phyloP scores from a whole-genome alignment of 2,329 filamentous ascomycete genomes.

The Paradendryphiella salina region DNA sequence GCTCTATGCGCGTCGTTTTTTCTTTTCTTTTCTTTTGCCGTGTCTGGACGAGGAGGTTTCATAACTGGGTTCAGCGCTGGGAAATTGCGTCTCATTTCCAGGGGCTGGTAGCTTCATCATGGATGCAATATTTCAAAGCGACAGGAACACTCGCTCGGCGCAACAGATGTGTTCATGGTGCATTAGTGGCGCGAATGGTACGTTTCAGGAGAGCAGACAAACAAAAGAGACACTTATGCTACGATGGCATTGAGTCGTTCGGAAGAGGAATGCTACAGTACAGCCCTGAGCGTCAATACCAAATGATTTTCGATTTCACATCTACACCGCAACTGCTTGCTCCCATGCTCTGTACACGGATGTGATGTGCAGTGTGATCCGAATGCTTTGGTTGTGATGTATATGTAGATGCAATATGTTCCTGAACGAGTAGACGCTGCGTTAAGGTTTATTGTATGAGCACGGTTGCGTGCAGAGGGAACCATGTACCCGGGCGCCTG shows the following conservation, averaged over 20 bases:
- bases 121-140: slow-evolving; percentile 15
- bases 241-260: background rate
- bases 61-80: background rate
- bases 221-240: background rate
- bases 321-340: background rate
- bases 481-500: slow-evolving; percentile 13
- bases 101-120: slow-evolving; percentile 4
- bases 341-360: background rate
- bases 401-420: slow-evolving; percentile 27
- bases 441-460: slow-evolving; percentile 35
- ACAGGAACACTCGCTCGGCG: background rate
- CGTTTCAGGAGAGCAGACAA: background rate
- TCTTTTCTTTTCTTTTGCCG: background rate
- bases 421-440: slow-evolving; percentile 36
- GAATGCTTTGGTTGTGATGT: slow-evolving; percentile 2
- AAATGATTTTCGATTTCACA: background rate
- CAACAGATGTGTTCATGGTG: background rate
- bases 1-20: slow-evolving; percentile 5
- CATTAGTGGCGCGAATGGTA: background rate
- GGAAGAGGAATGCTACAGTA: background rate
- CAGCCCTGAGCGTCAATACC: background rate
- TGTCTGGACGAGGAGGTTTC: background rate
- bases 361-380: slow-evolving; percentile 1
- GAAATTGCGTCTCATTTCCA: background rate
- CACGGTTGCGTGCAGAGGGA: slow-evolving; percentile 20